Evolutionary conservation across 2,329 filamentous ascomycete genomes (phyloP), one percentile per base, ranked within the genome.

Genomic region (Metarhizium rileyi): DNA sequence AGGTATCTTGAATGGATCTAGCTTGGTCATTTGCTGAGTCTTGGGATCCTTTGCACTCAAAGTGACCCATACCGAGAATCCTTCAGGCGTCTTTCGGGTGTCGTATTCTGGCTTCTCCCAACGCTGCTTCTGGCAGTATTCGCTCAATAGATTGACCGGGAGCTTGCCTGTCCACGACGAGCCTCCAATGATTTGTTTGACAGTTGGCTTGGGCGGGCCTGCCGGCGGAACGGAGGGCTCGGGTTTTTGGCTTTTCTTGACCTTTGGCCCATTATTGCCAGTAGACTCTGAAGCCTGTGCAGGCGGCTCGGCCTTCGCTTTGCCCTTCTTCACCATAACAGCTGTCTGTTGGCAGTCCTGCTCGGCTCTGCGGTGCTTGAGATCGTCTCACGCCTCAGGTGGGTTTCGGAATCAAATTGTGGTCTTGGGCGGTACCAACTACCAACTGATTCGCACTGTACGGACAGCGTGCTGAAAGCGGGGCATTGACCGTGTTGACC

Each of bases 81-180:
- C 88, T 48, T 86, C 84, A 12, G 78, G 72, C 25, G 79, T 80
- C 74, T 86, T 88, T 55, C 75, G 78, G 75, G 89, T 88, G 55
- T 85, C 86, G 66, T 95, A 98, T 55, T 95, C 90, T 2, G 91
- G 91, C 64, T 84, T 91, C 56, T 89, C 87, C 93, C 93, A 98
- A 64, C 88, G 89, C 66, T 95, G 87, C 67, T 91, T 94, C 70
- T 95, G 90, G 61, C 90, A 96, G 69, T 95, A 87, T 73, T 97
- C 93, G 33, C 87, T 88, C 55, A 97, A 79, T 60, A 97, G 77
- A 63, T 95, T 96, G 55, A 96, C 87, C 1, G 93, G 93, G 28
- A 98, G 73, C 66, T 98, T 98, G 38, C 93, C 93, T 0, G 93
- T 98, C 93, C 93, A 98, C 58, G 90, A 96, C 51, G 89, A 82